Evolutionary conservation across 1,284 basidiomycete genomes (phyloP).

Genomic region (Ceratobasidium sp.): DNA sequence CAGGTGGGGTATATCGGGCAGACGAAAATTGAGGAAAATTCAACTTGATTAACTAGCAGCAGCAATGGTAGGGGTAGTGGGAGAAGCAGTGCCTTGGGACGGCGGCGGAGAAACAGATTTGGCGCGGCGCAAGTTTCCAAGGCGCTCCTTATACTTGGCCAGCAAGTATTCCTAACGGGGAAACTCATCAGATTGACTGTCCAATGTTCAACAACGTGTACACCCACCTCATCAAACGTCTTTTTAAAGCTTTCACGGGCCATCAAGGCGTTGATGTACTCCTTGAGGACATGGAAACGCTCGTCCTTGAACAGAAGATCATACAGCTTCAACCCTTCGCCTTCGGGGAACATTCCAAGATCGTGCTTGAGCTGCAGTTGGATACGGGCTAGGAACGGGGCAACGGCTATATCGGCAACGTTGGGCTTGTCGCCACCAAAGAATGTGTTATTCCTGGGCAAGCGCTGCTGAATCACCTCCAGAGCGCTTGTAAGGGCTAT

Average conservation of each 20-base stretch:
- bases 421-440: conserved; percentile 65
- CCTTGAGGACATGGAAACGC: conserved; percentile 62
- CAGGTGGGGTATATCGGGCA: conserved; percentile 1
- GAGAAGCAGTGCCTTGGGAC: conserved; percentile 15
- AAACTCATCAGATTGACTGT: conserved; percentile 13
- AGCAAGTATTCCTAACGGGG: conserved; percentile 29
- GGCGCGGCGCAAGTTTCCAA: conserved; percentile 28
- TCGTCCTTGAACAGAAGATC: conserved; percentile 54
- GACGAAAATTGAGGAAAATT: background rate
- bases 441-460: conserved; percentile 60
- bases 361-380: conserved; percentile 63
- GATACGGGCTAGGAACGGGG: conserved; percentile 64
- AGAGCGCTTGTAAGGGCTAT: conserved; percentile 60
- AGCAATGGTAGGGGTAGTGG: conserved; percentile 10
- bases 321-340: conserved; percentile 61
- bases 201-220: background rate
- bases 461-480: conserved; percentile 62
- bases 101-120: conserved; percentile 37
- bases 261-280: conserved; percentile 60
- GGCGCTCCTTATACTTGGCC: conserved; percentile 25
- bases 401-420: conserved; percentile 68
- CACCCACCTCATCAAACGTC: conserved; percentile 42
- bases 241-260: conserved; percentile 44
- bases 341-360: conserved; percentile 62
- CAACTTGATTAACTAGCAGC: conserved; percentile 26